Evolutionary conservation across 108 stramenopile species (phyloP), one percentile per base, ranked within the genome.

Genomic region (Fragilaria radians): DNA sequence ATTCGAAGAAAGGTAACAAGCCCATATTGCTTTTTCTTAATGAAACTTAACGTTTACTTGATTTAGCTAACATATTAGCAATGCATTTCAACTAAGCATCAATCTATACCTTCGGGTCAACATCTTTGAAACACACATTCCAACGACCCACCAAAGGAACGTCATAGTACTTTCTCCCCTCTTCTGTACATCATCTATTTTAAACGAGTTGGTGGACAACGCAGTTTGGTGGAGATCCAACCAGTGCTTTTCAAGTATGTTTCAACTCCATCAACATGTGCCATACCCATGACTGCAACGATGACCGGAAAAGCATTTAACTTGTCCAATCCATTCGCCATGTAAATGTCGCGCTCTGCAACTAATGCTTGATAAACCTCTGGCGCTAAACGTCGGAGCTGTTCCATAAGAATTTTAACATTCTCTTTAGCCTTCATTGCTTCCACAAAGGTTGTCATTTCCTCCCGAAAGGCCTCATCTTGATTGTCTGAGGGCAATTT

Each of bases 181-280:
- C n/a, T n/a, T n/a, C n/a, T n/a, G n/a, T n/a, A n/a, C n/a, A n/a
- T n/a, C n/a, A n/a, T n/a, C n/a, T n/a, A n/a, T n/a, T n/a, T n/a
- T n/a, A n/a, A n/a, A n/a, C n/a, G n/a, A n/a, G n/a, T n/a, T n/a
- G n/a, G n/a, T n/a, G 21, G 31, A 55, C 68, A 61, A 1, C 22
- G 5, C 2, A 45, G 71, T 21, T 28, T 28, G 0, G 42, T 64
- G 7, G 60, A 46, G 51, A 61, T 61, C 83, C 89, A 91, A 46
- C 89, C 89, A 50, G 71, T 54, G 0, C 45, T 34, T 47, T 68
- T 50, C 62, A 91, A 63, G 46, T 73, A 71, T 31, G 25, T 71
- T 63, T 87, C 85, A 21, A 91, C 66, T 0, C 84, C 89, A 60
- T 86, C 78, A 7, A 85, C 65, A 58, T 91, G 90, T 0, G 86